A percentile compares a stretch with the other conserved stretches of the same genome.
phyloP scores from a whole-genome alignment of 1,139 yeast species.

The Tardiomyces blankii region DNA sequence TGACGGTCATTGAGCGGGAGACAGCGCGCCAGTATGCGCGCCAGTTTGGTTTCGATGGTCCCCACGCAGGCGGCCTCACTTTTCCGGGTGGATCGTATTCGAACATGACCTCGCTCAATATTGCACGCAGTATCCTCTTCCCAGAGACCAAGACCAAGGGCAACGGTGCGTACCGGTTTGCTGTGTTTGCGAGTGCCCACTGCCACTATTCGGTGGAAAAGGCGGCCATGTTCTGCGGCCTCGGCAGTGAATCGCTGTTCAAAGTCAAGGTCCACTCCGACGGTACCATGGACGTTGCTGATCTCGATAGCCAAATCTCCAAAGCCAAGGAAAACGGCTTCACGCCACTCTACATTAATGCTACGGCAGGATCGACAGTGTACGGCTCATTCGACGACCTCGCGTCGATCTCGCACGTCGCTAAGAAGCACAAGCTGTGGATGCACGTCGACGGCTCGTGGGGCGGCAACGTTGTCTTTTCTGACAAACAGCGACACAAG shows the following conservation, averaged over 20 bases:
- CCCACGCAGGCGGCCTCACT: constrained; percentile 68
- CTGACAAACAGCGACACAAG: constrained; percentile 36
- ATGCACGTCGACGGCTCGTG: constrained; percentile 84
- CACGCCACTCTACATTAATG: constrained; percentile 67
- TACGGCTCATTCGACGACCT: constrained; percentile 76
- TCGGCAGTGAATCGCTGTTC: constrained; percentile 55
- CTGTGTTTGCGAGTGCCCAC: constrained; percentile 60
- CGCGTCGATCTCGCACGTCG: constrained; percentile 40
- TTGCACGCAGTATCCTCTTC: constrained; percentile 54
- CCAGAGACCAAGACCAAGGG: constrained; percentile 67
- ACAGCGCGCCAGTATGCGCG: constrained; percentile 60
- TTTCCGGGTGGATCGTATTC: constrained; percentile 88
- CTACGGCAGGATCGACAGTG: constrained; percentile 86
- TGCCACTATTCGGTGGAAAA: constrained; percentile 77
- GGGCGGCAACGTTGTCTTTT: constrained; percentile 81
- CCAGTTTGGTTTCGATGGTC: constrained; percentile 46
- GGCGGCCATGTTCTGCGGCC: constrained; percentile 67
- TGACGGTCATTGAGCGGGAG: constrained; percentile 62
- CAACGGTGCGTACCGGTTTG: constrained; percentile 43
- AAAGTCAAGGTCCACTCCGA: constrained; percentile 45
- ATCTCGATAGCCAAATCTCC: constrained; percentile 37
- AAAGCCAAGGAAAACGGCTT: constrained; percentile 40
- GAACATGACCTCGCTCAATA: constrained; percentile 67
- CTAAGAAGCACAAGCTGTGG: constrained; percentile 50
- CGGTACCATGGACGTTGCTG: constrained; percentile 46